These are phyloP conservation scores for Solanum pimpinellifolium DNA, from an alignment of 257 asterid genomes.

Conservation along the genomic window DNA sequence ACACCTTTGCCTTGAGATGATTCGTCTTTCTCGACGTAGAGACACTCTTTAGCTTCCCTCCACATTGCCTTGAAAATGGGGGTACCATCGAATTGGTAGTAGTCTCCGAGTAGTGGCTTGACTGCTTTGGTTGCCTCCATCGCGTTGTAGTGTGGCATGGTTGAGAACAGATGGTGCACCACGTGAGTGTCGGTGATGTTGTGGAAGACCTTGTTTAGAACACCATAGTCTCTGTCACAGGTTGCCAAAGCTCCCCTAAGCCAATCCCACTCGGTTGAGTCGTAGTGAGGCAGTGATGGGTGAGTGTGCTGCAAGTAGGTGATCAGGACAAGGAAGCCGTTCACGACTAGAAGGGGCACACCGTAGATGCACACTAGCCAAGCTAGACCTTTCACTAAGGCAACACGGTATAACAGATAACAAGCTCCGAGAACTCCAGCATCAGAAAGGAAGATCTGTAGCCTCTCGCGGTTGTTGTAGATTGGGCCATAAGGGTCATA, in stretches of 20 bases:
- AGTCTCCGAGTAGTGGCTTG: conserved; percentile 50
- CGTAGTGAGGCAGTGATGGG: conserved; percentile 57
- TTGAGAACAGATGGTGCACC: conserved; percentile 56
- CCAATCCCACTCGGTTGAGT: conserved; percentile 71
- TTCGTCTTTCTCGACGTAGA: conserved; percentile 52
- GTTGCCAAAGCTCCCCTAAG: conserved; percentile 71
- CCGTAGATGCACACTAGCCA: conserved; percentile 48
- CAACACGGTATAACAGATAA: conserved; percentile 28
- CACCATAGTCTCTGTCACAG: conserved; percentile 51
- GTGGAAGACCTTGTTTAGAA: conserved; percentile 54
- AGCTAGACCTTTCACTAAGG: conserved; percentile 29
- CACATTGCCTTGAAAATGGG: conserved; percentile 50
- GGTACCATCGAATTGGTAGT: conserved; percentile 43
- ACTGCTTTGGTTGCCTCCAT: conserved; percentile 65
- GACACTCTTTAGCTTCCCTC: conserved; percentile 56
- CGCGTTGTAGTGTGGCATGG: conserved; percentile 67
- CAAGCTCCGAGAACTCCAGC: conserved; percentile 29
- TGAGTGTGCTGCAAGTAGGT: conserved; percentile 68
- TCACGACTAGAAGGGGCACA: conserved; percentile 38
- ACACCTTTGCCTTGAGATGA: conserved; percentile 26
- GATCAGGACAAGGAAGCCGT: conserved; percentile 51
- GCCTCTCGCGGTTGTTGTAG: conserved; percentile 51
- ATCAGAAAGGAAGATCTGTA: conserved; percentile 49
- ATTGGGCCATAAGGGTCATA: conserved; percentile 55
- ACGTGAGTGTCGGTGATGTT: conserved; percentile 64